Base-by-base conservation (phyloP, 2,329 filamentous ascomycete species). In the Chrysoporthe puriensis region DNA sequence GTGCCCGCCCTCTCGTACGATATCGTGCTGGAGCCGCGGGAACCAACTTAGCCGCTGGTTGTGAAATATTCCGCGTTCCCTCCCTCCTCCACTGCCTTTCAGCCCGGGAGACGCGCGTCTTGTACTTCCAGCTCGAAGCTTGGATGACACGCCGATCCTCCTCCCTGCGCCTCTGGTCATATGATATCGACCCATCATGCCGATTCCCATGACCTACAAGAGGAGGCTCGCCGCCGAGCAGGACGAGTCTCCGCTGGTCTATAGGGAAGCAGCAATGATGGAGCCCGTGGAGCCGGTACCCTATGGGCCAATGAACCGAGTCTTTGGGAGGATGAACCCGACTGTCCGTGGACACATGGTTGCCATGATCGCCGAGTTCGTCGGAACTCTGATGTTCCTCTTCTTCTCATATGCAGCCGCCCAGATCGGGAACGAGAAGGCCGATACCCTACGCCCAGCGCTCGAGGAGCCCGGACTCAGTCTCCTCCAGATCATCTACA, bases 341-440 rank as follows among this genome's bases (percentile, higher is more conserved):
- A 69, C 64, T 26, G 48, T 52, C 6, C 65, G 67, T 4, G 67
- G 67, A 34, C 74, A 79, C 42, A 66, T 80, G 11, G 76, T 83
- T 52, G 78, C 83, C 26, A 74, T 81, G 50, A 70, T 84, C 26
- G 82, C 81, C 59, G 84, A 86, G 74, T 84, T 86, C 64, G 79
- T 81, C 70, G 84, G 84, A 64, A 86, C 84, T 1, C 84, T 86
- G 69, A 79, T 85, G 75, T 86, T 86, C 73, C 77, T 86, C 0
- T 81, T 85, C 67, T 75, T 77, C 44, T 66, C 74, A 18, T 77
- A 76, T 42, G 73, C 73, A 6, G 74, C 72, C 21, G 71, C 73
- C 9, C 72, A 73, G 43, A 73, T 74, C n/a, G 73, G 73, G 63
- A 76, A 75, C 69, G 64, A 69, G 43, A 69, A 69, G 60, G 26